Evolutionary conservation across 2,329 filamentous ascomycete species (phyloP).

Genomic region (Periconia sp.): DNA sequence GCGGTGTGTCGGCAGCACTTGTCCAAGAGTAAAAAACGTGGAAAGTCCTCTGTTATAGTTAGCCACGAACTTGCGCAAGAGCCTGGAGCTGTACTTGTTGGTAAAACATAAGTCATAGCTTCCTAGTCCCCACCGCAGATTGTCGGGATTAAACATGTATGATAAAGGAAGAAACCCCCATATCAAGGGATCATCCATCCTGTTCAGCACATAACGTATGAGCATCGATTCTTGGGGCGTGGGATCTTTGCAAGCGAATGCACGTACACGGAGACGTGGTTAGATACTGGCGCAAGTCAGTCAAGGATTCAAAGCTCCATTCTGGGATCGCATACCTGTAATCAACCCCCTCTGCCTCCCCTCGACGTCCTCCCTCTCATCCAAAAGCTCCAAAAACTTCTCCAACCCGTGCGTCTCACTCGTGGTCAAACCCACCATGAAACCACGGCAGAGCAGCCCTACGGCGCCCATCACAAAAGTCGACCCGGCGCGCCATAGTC

Average conservation of each 20-base stretch:
- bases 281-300: constrained; percentile 68
- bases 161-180: constrained; percentile 86
- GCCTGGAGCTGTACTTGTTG: constrained; percentile 66
- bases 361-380: constrained; percentile 71
- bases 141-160: constrained; percentile 73
- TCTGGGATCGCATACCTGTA: constrained; percentile 65
- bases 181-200: constrained; percentile 90
- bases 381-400: constrained; percentile 75
- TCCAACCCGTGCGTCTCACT: constrained; percentile 80
- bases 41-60: constrained; percentile 63
- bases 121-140: constrained; percentile 86
- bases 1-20: constrained; percentile 89
- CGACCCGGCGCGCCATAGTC: constrained; percentile 77
- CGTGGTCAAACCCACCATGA: constrained; percentile 75
- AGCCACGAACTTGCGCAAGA: constrained; percentile 12
- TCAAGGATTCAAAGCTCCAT: constrained; percentile 4
- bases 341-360: constrained; percentile 77
- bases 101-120: constrained; percentile 96
- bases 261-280: constrained; percentile 87
- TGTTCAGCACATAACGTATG: constrained; percentile 47
- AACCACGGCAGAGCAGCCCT: constrained; percentile 72
- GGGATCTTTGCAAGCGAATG: constrained; percentile 26
- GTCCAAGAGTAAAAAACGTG: constrained; percentile 85
- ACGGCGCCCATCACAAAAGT: constrained; percentile 75
- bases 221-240: constrained; percentile 17